Percentiles rank a stretch among this genome's conserved stretches.
These are phyloP conservation scores for Schizochytrium sp. DNA, from an alignment of 108 stramenopile species.

Conservation along the genomic window DNA sequence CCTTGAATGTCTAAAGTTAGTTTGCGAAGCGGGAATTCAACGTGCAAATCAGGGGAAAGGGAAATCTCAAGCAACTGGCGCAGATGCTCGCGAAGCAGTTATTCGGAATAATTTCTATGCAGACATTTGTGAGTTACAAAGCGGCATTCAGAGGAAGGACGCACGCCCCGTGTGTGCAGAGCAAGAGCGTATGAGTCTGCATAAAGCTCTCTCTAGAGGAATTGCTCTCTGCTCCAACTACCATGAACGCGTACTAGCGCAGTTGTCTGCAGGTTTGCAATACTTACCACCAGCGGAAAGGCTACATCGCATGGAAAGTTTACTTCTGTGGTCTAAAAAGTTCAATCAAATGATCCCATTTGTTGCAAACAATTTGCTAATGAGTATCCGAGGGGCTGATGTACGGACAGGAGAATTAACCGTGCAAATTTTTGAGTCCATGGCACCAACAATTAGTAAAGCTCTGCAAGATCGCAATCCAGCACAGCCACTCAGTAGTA, in stretches of 20 bases:
- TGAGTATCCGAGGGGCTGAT: slow-evolving; percentile 36
- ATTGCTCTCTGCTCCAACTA: not conserved
- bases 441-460: not conserved
- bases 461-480: slow-evolving; percentile 6
- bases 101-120: not conserved
- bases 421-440: slow-evolving; percentile 18
- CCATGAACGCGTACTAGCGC: not conserved
- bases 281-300: not conserved
- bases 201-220: not conserved
- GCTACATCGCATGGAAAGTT: slow-evolving; percentile 36
- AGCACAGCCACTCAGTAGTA: not conserved
- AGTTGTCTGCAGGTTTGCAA: slow-evolving; percentile 13
- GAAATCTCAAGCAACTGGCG: too few species aligned
- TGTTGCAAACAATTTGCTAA: slow-evolving; percentile 30
- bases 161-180: not conserved
- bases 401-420: not conserved
- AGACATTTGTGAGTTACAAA: not conserved
- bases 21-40: not conserved
- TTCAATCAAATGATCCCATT: not conserved
- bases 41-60: not conserved
- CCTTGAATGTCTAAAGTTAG: slow-evolving; percentile 2
- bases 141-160: not conserved
- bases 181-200: not conserved
- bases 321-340: slow-evolving; percentile 25
- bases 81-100: not conserved